Conservation (phyloP, 2,329 filamentous ascomycete genomes). For the Sphaerulina vaccinii region DNA sequence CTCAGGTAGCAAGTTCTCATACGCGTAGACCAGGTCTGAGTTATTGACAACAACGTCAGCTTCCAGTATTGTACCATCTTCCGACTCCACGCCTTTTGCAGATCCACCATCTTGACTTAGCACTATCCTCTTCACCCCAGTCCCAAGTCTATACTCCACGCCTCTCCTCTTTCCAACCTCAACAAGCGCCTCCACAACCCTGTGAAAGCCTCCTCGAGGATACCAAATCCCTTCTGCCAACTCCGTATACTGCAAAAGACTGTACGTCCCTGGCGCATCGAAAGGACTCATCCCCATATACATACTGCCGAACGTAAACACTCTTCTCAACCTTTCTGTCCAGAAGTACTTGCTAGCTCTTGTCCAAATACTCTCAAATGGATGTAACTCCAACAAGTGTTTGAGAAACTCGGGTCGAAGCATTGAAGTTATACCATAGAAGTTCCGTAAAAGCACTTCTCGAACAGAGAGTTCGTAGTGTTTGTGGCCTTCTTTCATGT, state of each 20-base stretch:
- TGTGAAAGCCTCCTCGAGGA: slow-evolving; percentile 68
- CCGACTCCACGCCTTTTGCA: slow-evolving; percentile 60
- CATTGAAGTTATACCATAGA: slow-evolving; percentile 60
- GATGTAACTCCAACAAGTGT: slow-evolving; percentile 62
- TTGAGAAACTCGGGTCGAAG: slow-evolving; percentile 57
- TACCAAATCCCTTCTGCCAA: slow-evolving; percentile 76
- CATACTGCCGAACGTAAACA: slow-evolving; percentile 78
- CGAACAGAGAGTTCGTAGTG: slow-evolving; percentile 69
- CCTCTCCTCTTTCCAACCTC: slow-evolving; percentile 62
- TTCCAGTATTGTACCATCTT: slow-evolving; percentile 56
- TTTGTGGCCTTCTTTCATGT: slow-evolving; percentile 64
- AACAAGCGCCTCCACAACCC: slow-evolving; percentile 60
- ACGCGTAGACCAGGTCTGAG: slow-evolving; percentile 72
- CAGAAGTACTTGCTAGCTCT: slow-evolving; percentile 66
- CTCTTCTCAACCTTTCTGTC: slow-evolving; percentile 65
- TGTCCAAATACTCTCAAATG: slow-evolving; percentile 68
- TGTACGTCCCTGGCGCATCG: slow-evolving; percentile 73
- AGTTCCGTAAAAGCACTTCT: slow-evolving; percentile 67
- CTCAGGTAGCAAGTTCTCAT: slow-evolving; percentile 64
- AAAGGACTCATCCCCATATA: slow-evolving; percentile 81
- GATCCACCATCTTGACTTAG: slow-evolving; percentile 53
- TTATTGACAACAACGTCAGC: slow-evolving; percentile 71
- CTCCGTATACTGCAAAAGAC: slow-evolving; percentile 71
- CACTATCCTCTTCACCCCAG: slow-evolving; percentile 57
- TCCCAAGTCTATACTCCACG: slow-evolving; percentile 61